Percentiles rank a stretch among this genome's conserved stretches.
These are phyloP conservation scores for Mentha longifolia DNA, from an alignment of 257 asterid species.

Conservation along the genomic window DNA sequence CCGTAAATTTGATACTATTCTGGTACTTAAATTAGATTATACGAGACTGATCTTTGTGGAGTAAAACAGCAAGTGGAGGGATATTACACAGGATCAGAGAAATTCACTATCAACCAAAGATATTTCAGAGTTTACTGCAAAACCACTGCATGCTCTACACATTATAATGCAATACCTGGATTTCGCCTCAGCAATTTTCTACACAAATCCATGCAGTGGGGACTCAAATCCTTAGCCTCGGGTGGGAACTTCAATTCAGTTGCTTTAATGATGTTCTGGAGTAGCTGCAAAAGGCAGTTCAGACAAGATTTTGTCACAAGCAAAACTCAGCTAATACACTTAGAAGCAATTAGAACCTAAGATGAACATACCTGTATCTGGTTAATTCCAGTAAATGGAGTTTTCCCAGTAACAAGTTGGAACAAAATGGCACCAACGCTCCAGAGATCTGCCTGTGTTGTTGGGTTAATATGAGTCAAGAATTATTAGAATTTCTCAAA, in stretches of 20 bases:
- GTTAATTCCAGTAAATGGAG: slow-evolving; percentile 81
- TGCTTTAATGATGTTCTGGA: slow-evolving; percentile 81
- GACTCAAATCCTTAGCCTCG: slow-evolving; percentile 62
- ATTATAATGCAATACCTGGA: slow-evolving; percentile 61
- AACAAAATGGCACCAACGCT: slow-evolving; percentile 88
- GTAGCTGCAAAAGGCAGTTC: slow-evolving; percentile 59
- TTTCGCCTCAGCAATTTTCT: slow-evolving; percentile 70
- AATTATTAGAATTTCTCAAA: slow-evolving; percentile 25
- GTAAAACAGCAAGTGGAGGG: background rate
- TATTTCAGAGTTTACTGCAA: background rate
- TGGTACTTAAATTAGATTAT: slow-evolving; percentile 17
- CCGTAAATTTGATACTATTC: slow-evolving; percentile 20
- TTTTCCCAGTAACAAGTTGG: slow-evolving; percentile 86
- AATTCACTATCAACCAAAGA: background rate
- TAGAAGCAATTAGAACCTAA: slow-evolving; percentile 28
- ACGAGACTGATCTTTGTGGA: slow-evolving; percentile 13
- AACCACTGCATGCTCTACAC: slow-evolving; percentile 2
- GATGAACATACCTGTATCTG: slow-evolving; percentile 61
- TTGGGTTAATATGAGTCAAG: slow-evolving; percentile 39
- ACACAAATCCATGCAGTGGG: slow-evolving; percentile 75
- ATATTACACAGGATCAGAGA: background rate
- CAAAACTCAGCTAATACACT: slow-evolving; percentile 21
- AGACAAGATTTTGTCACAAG: slow-evolving; percentile 32
- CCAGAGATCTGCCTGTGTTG: slow-evolving; percentile 96
- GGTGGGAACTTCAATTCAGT: slow-evolving; percentile 78